Conservation (phyloP, 495 filamentous ascomycete genomes). For the Penicillium goetzii region DNA sequence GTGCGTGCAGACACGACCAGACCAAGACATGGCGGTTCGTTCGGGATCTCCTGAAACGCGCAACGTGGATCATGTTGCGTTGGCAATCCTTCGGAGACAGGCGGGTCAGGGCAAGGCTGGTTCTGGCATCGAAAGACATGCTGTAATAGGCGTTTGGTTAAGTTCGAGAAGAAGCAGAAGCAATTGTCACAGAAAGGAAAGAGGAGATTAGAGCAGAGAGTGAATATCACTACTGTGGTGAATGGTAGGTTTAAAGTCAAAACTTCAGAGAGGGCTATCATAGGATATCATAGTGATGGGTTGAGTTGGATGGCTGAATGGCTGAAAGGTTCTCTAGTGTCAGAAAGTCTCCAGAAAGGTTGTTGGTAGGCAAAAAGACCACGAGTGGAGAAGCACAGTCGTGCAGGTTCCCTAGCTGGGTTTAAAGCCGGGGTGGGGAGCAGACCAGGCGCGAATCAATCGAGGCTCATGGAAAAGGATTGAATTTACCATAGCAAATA, state of each 20-base stretch:
- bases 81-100: constrained; percentile 17
- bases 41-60: constrained; percentile 15
- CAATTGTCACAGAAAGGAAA: background rate
- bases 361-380: background rate
- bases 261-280: background rate
- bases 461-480: background rate
- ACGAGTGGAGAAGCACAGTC: constrained; percentile 18
- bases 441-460: background rate
- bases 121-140: background rate
- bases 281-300: background rate
- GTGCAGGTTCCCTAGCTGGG: constrained; percentile 31
- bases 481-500: background rate
- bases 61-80: constrained; percentile 18
- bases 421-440: constrained; percentile 18
- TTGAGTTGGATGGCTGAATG: background rate
- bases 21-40: background rate
- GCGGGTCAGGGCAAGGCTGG: constrained; percentile 10
- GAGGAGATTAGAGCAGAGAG: background rate
- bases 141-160: background rate
- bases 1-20: background rate
- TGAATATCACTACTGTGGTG: background rate
- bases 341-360: background rate
- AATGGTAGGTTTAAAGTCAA: constrained; percentile 4
- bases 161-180: background rate
- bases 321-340: background rate